phyloP scores from a whole-genome alignment of 2,329 filamentous ascomycete genomes.

The Kalmusia sp. region DNA sequence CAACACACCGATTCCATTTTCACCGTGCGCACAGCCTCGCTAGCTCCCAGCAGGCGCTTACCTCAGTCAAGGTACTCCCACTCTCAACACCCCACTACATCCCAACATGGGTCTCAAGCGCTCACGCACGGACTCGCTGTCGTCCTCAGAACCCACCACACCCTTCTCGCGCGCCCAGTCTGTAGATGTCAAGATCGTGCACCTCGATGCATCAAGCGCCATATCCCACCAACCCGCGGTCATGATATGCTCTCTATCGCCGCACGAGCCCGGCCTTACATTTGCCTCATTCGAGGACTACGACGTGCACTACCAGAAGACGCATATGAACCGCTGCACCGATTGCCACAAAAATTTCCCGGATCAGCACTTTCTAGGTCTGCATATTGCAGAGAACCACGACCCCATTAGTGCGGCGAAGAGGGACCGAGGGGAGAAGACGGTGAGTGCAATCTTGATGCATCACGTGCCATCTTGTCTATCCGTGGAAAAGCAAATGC shows the following conservation, averaged over 20 bases:
- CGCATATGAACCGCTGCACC: slow-evolving; percentile 83
- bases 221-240: slow-evolving; percentile 46
- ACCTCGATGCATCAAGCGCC: slow-evolving; percentile 59
- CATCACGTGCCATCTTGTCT: background rate
- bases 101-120: slow-evolving; percentile 64
- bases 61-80: slow-evolving; percentile 36
- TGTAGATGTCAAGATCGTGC: slow-evolving; percentile 53
- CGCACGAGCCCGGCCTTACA: slow-evolving; percentile 73
- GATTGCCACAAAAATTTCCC: slow-evolving; percentile 90
- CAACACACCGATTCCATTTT: background rate
- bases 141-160: slow-evolving; percentile 45
- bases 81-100: slow-evolving; percentile 21
- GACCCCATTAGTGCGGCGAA: slow-evolving; percentile 77
- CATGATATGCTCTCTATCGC: slow-evolving; percentile 84
- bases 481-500: background rate
- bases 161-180: slow-evolving; percentile 37
- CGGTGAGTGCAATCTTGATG: slow-evolving; percentile 60
- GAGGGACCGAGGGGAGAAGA: slow-evolving; percentile 84
- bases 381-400: slow-evolving; percentile 93
- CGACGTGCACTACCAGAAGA: slow-evolving; percentile 82
- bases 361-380: slow-evolving; percentile 75
- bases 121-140: slow-evolving; percentile 59
- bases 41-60: background rate
- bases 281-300: slow-evolving; percentile 83
- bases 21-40: background rate